Evolutionary conservation across 306 rosid species (phyloP), one percentile per base, ranked within the genome.

Genomic region (Delonix regia): DNA sequence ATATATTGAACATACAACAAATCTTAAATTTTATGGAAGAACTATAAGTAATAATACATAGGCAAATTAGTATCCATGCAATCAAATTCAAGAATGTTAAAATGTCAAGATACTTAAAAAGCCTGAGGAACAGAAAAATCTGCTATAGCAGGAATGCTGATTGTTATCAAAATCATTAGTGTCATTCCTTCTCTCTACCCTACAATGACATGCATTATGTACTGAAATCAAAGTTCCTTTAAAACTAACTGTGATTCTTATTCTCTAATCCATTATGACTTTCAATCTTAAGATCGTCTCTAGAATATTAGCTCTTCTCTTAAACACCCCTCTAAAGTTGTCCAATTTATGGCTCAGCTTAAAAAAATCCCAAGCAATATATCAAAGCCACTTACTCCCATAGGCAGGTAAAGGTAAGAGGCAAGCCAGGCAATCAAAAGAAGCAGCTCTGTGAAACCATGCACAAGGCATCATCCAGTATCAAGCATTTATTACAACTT

Each of bases 391-490:
- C 14, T 33, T 44, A 47, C 49, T 22, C 36, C 48, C 49, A 48
- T 22, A 19, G 36, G 52, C 28, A 22, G 21, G 42, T 41, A 53
- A 7, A 27, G 12, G 34, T 5, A 68, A 16, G 42, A 78, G 42
- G 25, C 11, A 53, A 53, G 15, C 59, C 57, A 53, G 69, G 7
- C 42, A 42, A 44, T 34, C 6, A 70, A 73, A 56, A 53, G 73
- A 24, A 13, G 24, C 27, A 52, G 34, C 13, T 83, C 27, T 34
- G 41, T 25, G 59, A 41, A 69, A 34, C 65, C 14, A 59, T 28
- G 75, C 38, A 39, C 45, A 57, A 47, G 15, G 72, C 19, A 44
- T 41, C 48, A 68, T 74, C 16, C 71, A 70, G 64, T 73, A 76
- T 59, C 62, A 34, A 24, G 57, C 81, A 59, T 66, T 47, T 27